Evolutionary conservation across 129 eudicot genomes (phyloP), one percentile per base, ranked within the genome.

Genomic region (Dittrichia graveolens): DNA sequence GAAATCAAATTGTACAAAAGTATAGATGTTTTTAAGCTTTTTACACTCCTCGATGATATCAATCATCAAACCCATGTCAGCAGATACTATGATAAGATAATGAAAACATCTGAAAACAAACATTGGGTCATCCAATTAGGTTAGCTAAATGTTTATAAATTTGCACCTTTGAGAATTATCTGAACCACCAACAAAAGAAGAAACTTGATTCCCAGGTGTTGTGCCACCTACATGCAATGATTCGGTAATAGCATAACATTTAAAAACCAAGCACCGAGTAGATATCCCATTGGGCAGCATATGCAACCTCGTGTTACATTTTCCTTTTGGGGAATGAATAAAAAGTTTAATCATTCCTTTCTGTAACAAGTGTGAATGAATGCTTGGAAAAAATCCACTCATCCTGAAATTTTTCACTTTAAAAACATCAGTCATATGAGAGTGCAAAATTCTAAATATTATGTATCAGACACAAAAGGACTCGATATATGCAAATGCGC

Each of bases 121-220:
- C 60, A 49, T 11, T 14, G 35, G 72, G 73, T 13, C 60, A 34
- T 48, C 59, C 40, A 67, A 67, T 52, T 46, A 34, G 16, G 42
- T 40, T 48, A 60, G 46, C 37, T 16, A 48, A 75, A 34, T 14
- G 5, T 58, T 19, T 44, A 43, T 69, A 19, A 7, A 53, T 14
- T 37, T 41, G 13, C 72, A 91, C 92, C 89, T 81, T 71, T 82
- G 78, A 57, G 70, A 84, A 60, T 62, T 78, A 42, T 53, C 75
- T 42, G 83, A 69, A 71, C 60, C 67, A 57, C 65, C 42, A 63
- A 62, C 72, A 77, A 37, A 71, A 47, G 85, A 64, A 72, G 75
- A 53, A 60, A 50, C 24, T 37, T 47, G 65, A 78, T 56, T 86
- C 43, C 18, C 80, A 69, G 39, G 48, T 9, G 48, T n/a, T 3